Percentiles rank a stretch among this genome's conserved stretches.
These are phyloP conservation scores for Antrodiella citrinella DNA, from an alignment of 768 basidiomycete species.

Conservation along the genomic window DNA sequence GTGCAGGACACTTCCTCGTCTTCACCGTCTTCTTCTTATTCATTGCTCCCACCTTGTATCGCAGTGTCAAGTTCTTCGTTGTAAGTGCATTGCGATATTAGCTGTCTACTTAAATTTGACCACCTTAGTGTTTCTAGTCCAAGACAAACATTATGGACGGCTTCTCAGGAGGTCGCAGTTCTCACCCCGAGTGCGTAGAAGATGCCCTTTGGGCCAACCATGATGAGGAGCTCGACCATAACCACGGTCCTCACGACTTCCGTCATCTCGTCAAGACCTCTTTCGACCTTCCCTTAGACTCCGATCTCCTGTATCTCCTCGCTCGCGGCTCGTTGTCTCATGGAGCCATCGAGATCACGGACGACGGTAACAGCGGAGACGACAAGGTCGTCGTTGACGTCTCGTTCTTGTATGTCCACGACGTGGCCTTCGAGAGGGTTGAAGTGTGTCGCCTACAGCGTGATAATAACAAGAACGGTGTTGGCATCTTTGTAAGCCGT, in stretches of 20 bases:
- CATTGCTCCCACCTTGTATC: not conserved
- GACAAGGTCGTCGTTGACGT: slow-evolving; percentile 24
- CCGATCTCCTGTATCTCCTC: slow-evolving; percentile 29
- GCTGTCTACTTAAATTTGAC: too few relatives aligned
- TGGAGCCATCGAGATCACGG: slow-evolving; percentile 24
- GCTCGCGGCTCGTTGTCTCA: slow-evolving; percentile 25
- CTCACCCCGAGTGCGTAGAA: not conserved
- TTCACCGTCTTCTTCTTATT: not conserved
- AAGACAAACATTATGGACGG: not conserved
- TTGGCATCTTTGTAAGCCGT: slow-evolving; percentile 34
- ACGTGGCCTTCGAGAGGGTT: slow-evolving; percentile 19
- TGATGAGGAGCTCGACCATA: not conserved
- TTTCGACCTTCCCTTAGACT: slow-evolving; percentile 17
- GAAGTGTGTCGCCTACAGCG: slow-evolving; percentile 25
- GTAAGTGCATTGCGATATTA: too few relatives aligned
- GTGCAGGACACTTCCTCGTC: not conserved
- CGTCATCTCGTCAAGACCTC: not conserved
- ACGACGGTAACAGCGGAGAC: slow-evolving; percentile 4
- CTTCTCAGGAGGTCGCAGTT: not conserved
- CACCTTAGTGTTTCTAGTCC: not conserved
- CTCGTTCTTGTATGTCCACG: slow-evolving; percentile 20
- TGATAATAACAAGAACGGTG: slow-evolving; percentile 21
- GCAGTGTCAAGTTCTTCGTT: not conserved
- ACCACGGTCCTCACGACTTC: not conserved
- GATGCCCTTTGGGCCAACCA: not conserved